Percentiles rank a stretch among this genome's conserved stretches.
Evolutionary conservation across 768 basidiomycete genomes (phyloP).

Genomic region (Mycena galericulata): DNA sequence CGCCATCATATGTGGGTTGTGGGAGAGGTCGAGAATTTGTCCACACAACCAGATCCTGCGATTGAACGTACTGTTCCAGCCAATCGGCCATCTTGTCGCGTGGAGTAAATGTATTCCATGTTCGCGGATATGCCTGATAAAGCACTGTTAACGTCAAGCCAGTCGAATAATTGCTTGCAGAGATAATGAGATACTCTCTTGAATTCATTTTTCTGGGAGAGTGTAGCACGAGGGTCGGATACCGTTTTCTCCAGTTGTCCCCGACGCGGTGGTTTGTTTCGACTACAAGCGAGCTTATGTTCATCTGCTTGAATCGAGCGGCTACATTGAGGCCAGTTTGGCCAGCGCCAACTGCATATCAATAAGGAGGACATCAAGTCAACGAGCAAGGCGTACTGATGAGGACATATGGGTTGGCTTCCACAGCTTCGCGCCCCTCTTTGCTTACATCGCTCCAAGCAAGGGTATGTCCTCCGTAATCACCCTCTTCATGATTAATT

Average conservation of each 20-base stretch:
- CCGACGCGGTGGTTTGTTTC: slow-evolving; percentile 51
- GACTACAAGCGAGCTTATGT: slow-evolving; percentile 52
- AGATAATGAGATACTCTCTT: slow-evolving; percentile 33
- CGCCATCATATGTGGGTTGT: slow-evolving; percentile 48
- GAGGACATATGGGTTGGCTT: slow-evolving; percentile 37
- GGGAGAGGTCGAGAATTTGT: slow-evolving; percentile 48
- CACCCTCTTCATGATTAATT: slow-evolving; percentile 19
- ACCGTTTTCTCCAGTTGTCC: slow-evolving; percentile 57
- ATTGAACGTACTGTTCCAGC: slow-evolving; percentile 54
- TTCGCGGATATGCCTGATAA: slow-evolving; percentile 52
- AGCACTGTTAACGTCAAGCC: slow-evolving; percentile 46
- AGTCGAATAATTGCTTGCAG: not conserved
- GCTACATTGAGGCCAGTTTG: slow-evolving; percentile 58
- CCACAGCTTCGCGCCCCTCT: slow-evolving; percentile 40
- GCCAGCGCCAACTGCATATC: slow-evolving; percentile 54
- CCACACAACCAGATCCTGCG: slow-evolving; percentile 60
- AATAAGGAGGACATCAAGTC: not conserved
- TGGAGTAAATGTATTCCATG: slow-evolving; percentile 56
- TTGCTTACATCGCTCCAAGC: slow-evolving; percentile 50
- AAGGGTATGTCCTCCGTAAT: slow-evolving; percentile 46
- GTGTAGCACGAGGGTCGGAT: slow-evolving; percentile 56
- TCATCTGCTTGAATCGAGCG: slow-evolving; percentile 56
- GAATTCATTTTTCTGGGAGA: slow-evolving; percentile 44
- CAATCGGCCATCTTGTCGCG: slow-evolving; percentile 57
- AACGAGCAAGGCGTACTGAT: slow-evolving; percentile 28